These are phyloP conservation scores for Sarocladium kiliense DNA, from an alignment of 2,329 filamentous ascomycete genomes.

Conservation along the genomic window DNA sequence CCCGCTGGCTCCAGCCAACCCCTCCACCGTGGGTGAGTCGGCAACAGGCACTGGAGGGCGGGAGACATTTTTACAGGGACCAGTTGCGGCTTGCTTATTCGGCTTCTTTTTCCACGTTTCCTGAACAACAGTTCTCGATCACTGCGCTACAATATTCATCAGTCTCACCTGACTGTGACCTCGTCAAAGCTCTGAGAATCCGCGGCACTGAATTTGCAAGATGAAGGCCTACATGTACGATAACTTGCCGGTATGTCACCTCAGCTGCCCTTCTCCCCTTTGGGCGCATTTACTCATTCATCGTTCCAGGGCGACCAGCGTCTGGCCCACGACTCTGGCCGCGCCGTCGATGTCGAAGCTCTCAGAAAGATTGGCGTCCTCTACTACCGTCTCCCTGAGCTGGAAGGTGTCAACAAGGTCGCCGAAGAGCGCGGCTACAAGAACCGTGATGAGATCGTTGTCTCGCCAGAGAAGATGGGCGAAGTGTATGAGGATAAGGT, in stretches of 20 bases:
- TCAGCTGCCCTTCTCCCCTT: neutral
- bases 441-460: slow-evolving; percentile 89
- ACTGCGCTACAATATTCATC: neutral
- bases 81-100: neutral
- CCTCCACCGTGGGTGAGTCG: slow-evolving; percentile 1
- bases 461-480: slow-evolving; percentile 82
- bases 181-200: too few relatives aligned
- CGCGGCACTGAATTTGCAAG: too few relatives aligned
- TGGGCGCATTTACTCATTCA: slow-evolving; percentile 11
- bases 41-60: neutral
- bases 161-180: too few relatives aligned
- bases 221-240: slow-evolving; percentile 59
- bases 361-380: slow-evolving; percentile 74
- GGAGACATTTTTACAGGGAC: slow-evolving; percentile 1
- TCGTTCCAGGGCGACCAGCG: slow-evolving; percentile 80
- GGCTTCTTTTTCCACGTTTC: neutral
- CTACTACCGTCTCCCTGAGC: slow-evolving; percentile 63
- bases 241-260: slow-evolving; percentile 42
- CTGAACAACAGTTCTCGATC: neutral
- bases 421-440: slow-evolving; percentile 76
- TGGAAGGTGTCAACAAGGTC: slow-evolving; percentile 66
- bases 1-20: neutral
- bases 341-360: slow-evolving; percentile 56
- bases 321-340: slow-evolving; percentile 80
- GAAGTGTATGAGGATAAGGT: slow-evolving; percentile 89